Evolutionary conservation across 2,329 filamentous ascomycete species (phyloP).

Genomic region (Shiraia bambusicola): DNA sequence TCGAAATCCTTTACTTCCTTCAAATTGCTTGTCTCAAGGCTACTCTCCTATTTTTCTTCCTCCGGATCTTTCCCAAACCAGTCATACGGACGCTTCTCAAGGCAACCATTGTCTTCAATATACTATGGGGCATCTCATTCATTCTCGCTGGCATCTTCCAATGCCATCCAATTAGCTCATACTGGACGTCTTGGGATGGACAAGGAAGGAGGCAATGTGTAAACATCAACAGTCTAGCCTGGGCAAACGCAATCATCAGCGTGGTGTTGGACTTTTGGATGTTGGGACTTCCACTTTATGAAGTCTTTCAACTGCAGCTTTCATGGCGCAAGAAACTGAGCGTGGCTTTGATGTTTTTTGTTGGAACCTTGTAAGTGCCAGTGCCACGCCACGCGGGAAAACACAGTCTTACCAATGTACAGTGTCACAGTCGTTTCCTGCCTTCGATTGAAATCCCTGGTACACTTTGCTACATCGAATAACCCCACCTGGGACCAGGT

Average conservation of each 20-base stretch:
- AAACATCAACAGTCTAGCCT: constrained; percentile 35
- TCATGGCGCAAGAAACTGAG: constrained; percentile 34
- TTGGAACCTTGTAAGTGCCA: constrained; percentile 30
- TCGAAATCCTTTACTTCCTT: constrained; percentile 33
- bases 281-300: constrained; percentile 33
- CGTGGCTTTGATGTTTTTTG: constrained; percentile 37
- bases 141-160: constrained; percentile 24
- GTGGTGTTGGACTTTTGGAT: constrained; percentile 26
- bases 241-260: constrained; percentile 31
- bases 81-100: constrained; percentile 8
- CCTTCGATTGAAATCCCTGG: constrained; percentile 44
- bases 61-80: constrained; percentile 28
- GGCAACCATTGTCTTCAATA: constrained; percentile 18
- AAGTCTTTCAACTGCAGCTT: constrained; percentile 31
- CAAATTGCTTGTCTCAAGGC: constrained; percentile 25
- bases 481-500: constrained; percentile 42
- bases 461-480: constrained; percentile 43
- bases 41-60: constrained; percentile 28
- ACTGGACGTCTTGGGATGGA: constrained; percentile 32
- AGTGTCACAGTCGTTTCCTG: constrained; percentile 40
- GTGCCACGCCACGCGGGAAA: constrained; percentile 4
- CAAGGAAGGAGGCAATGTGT: constrained; percentile 24
- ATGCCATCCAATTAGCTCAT: constrained; percentile 32
- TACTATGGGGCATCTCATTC: constrained; percentile 20
- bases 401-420: constrained; percentile 10